Evolutionary conservation across 352 stramenopile genomes (phyloP).

Genomic region (Pythium aristosporum): DNA sequence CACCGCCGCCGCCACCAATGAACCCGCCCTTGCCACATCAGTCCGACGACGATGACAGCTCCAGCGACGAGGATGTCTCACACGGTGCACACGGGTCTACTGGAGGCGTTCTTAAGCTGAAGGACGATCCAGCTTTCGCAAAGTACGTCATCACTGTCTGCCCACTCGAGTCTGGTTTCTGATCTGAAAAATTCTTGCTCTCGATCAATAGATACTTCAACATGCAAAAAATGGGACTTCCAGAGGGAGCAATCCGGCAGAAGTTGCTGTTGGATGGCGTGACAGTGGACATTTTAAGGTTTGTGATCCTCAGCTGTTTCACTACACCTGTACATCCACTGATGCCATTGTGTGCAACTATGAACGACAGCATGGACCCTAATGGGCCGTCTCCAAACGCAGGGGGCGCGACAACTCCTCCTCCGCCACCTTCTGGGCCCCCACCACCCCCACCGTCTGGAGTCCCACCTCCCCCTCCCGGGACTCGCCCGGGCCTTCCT

Average conservation of each 20-base stretch:
- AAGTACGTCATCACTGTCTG: constrained; percentile 38
- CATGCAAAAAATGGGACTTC: constrained; percentile 82
- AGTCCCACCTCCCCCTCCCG: constrained; percentile 29
- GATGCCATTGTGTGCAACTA: constrained; percentile 5
- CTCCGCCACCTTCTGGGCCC: constrained; percentile 8
- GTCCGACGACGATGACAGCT: constrained; percentile 49
- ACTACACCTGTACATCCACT: neutral
- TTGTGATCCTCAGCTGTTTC: constrained; percentile 15
- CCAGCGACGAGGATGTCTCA: constrained; percentile 54
- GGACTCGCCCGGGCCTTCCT: constrained; percentile 42
- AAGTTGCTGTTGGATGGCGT: constrained; percentile 82
- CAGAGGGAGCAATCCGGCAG: constrained; percentile 75
- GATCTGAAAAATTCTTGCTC: constrained; percentile 1
- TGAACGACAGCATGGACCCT: constrained; percentile 60
- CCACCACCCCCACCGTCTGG: constrained; percentile 36
- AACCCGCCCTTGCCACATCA: constrained; percentile 37
- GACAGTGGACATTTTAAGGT: constrained; percentile 72
- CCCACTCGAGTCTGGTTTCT: neutral
- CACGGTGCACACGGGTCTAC: constrained; percentile 13
- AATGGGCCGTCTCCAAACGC: constrained; percentile 73
- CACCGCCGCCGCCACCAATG: constrained; percentile 30
- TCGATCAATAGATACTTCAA: constrained; percentile 59
- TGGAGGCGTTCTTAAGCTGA: constrained; percentile 63
- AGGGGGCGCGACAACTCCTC: constrained; percentile 17
- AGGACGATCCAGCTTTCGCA: constrained; percentile 74